Base-by-base conservation (phyloP, 2,329 filamentous ascomycete genomes). In the Cordyceps militaris region DNA sequence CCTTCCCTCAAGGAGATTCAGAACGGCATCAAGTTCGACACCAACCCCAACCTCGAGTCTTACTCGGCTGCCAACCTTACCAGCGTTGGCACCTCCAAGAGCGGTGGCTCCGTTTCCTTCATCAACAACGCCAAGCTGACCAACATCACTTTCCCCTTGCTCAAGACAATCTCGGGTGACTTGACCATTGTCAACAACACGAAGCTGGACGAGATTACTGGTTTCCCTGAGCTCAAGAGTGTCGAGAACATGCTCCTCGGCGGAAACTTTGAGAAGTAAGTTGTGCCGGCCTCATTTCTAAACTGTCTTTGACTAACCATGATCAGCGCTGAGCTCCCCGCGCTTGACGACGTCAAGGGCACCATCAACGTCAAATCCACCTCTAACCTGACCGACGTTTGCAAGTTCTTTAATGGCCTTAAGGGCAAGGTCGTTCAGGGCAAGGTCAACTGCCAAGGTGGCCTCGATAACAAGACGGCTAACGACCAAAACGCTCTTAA, bases 121-220 rank as follows among this genome's bases (percentile, higher is more conserved):
- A 78, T 84, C 70, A 80, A 80, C 75, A 87, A 87, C 77, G 71
- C 73, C 43, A 70, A 78, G 60, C 75, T 88, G 52, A 71, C 76
- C 70, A 96, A 96, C 82, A 79, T 97, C 73, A 85, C 86, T 60
- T 82, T 96, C 74, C 86, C 88, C 49, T 48, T 69, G 23, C 79
- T 97, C 47, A 80, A 78, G 63, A 80, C 75, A 56, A 81, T 96
- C 67, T 84, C 82, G 64, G 92, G 90, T 76, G 90, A 88, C 71
- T 83, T 96, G 71, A 85, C 88, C 65, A 84, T 99, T 69, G 87
- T 89, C 74, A 96, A 96, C 84, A 97, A 97, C 86, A 89, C 90
- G 61, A 77, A 79, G 57, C 81, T 97, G 34, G 65, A 74, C 58
- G 70, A 76, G 60, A 79, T 97, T 58, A 73, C 81, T 63, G 84